phyloP scores from a whole-genome alignment of 805 yeast species.

The Saturnispora gosingensis region DNA sequence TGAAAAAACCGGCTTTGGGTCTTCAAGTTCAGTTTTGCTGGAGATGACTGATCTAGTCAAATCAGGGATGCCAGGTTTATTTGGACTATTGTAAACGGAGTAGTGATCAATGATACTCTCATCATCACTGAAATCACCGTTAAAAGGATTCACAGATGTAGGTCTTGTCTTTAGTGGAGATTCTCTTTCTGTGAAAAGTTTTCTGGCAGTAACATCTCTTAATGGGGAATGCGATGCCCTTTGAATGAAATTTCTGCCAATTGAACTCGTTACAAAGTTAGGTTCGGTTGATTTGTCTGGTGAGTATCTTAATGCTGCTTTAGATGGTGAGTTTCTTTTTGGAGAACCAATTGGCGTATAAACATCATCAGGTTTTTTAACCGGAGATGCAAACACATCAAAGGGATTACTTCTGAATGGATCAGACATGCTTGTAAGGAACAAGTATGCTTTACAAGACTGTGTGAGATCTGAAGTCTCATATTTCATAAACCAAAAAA shows the following conservation, averaged over 20 bases:
- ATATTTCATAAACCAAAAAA: background rate
- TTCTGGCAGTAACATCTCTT: constrained; percentile 41
- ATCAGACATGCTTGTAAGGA: constrained; percentile 13
- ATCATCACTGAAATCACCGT: constrained; percentile 27
- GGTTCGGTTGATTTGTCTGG: constrained; percentile 33
- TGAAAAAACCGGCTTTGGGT: constrained; percentile 59
- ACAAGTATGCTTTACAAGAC: background rate
- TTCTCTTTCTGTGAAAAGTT: constrained; percentile 57
- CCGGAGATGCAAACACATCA: constrained; percentile 21
- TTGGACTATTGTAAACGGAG: constrained; percentile 17
- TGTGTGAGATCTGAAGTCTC: constrained; percentile 6
- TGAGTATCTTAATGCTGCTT: constrained; percentile 32
- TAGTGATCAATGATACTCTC: constrained; percentile 32
- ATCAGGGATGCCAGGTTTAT: constrained; percentile 16
- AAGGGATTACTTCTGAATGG: constrained; percentile 24
- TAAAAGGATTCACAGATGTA: constrained; percentile 40
- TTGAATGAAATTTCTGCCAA: constrained; percentile 30
- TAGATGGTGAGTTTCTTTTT: constrained; percentile 28
- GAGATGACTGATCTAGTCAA: constrained; percentile 30
- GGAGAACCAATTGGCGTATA: constrained; percentile 28
- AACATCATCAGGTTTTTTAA: constrained; percentile 24
- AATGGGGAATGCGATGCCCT: constrained; percentile 26
- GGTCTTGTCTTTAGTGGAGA: constrained; percentile 58
- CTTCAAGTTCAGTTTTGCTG: constrained; percentile 38
- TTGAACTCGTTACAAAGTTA: constrained; percentile 24